A percentile compares a stretch with the other conserved stretches of the same genome.
These are phyloP conservation scores for Lachancea kluyveri DNA, from an alignment of 805 yeast genomes.

Conservation along the genomic window DNA sequence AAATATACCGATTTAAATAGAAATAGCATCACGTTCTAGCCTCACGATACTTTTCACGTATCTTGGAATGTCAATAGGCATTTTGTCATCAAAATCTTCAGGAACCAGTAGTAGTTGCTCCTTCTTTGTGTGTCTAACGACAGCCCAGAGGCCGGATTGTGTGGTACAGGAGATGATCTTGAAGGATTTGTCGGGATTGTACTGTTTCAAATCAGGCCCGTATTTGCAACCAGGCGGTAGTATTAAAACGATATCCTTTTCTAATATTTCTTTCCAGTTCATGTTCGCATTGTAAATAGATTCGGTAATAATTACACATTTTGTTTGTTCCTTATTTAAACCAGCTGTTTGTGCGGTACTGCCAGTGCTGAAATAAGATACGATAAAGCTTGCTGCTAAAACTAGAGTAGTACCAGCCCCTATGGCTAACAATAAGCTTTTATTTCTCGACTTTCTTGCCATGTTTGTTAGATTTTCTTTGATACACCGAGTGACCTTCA, in stretches of 20 bases:
- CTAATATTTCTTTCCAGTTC: conserved; percentile 17
- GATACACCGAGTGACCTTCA: too few species aligned
- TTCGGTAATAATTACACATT: conserved; percentile 16
- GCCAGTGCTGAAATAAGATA: too few species aligned
- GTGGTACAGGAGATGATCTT: conserved; percentile 43
- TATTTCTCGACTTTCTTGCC: too few species aligned
- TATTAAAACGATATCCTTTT: conserved; percentile 29
- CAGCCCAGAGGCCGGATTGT: conserved; percentile 44
- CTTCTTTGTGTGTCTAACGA: conserved; percentile 46
- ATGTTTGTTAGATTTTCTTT: too few species aligned
- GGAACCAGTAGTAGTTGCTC: conserved; percentile 27
- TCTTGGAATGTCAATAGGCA: conserved; percentile 29
- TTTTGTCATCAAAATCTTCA: conserved; percentile 20
- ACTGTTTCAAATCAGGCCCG: background rate
- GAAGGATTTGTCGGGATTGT: conserved; percentile 18
- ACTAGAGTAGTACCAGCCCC: too few species aligned
- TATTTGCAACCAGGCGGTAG: conserved; percentile 26
- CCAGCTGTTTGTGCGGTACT: too few species aligned
- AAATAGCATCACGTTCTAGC: conserved; percentile 18
- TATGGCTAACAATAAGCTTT: too few species aligned
- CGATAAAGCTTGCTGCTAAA: too few species aligned
- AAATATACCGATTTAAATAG: too few species aligned
- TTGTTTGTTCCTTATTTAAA: too few species aligned
- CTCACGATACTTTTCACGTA: conserved; percentile 24
- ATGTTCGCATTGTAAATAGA: conserved; percentile 7